Evolutionary conservation across 208 protist species (phyloP).

Genomic region (Angomonas ambiguus): DNA sequence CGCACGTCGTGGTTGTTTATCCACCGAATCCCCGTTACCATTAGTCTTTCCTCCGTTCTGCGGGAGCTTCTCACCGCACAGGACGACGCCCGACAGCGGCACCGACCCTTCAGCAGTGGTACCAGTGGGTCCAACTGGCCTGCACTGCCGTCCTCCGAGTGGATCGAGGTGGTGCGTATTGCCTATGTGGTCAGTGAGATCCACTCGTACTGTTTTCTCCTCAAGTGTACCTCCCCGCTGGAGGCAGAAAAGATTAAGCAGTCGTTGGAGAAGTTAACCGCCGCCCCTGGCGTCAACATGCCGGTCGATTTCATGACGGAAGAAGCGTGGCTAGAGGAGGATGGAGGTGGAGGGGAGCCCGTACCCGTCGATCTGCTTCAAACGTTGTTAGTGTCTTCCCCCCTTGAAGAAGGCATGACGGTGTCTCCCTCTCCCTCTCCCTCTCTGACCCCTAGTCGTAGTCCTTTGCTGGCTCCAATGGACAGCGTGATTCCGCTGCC

Average conservation of each 20-base stretch:
- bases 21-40: slow-evolving; percentile 55
- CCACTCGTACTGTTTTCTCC: slow-evolving; percentile 60
- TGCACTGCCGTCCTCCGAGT: neutral
- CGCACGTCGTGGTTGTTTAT: slow-evolving; percentile 47
- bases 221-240: slow-evolving; percentile 29
- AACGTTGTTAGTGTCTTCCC: neutral
- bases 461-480: neutral
- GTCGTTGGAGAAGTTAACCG: slow-evolving; percentile 29
- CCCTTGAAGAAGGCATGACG: neutral
- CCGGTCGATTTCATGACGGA: slow-evolving; percentile 40
- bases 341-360: neutral
- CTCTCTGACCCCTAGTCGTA: neutral
- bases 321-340: neutral
- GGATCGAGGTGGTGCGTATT: slow-evolving; percentile 39
- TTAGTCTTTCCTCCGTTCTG: slow-evolving; percentile 40
- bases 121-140: neutral
- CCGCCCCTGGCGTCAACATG: slow-evolving; percentile 22
- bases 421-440: too few relatives aligned
- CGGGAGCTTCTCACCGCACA: slow-evolving; percentile 31
- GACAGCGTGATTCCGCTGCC: neutral
- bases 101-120: neutral
- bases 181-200: slow-evolving; percentile 61
- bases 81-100: too few relatives aligned
- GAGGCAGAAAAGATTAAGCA: slow-evolving; percentile 30
- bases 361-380: neutral